A percentile compares a stretch with the other conserved stretches of the same genome.
phyloP scores from a whole-genome alignment of 2,329 filamentous ascomycete species.

The Fonsecaea nubica region DNA sequence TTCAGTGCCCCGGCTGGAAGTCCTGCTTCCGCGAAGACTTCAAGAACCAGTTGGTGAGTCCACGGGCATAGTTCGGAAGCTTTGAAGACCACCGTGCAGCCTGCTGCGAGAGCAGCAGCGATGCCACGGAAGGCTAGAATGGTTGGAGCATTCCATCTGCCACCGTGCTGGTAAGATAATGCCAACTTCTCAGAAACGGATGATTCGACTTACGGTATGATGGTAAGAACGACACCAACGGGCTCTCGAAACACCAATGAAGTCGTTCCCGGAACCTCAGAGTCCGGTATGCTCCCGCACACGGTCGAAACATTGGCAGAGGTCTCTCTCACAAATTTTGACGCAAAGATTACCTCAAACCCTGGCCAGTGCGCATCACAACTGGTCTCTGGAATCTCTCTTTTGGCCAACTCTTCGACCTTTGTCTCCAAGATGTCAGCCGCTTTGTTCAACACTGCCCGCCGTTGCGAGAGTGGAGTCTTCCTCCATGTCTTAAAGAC shows the following conservation, averaged over 20 bases:
- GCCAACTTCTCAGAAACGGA: slow-evolving; percentile 4
- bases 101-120: slow-evolving; percentile 83
- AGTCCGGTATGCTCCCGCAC: slow-evolving; percentile 78
- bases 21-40: slow-evolving; percentile 78
- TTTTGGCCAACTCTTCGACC: slow-evolving; percentile 62
- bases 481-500: slow-evolving; percentile 47
- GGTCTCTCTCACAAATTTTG: slow-evolving; percentile 91
- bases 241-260: slow-evolving; percentile 50
- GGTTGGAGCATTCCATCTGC: slow-evolving; percentile 76
- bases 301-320: slow-evolving; percentile 82
- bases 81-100: slow-evolving; percentile 88
- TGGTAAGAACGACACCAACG: slow-evolving; percentile 70
- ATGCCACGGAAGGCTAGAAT: slow-evolving; percentile 88
- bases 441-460: slow-evolving; percentile 81
- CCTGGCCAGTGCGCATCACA: slow-evolving; percentile 41
- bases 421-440: slow-evolving; percentile 71
- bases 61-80: slow-evolving; percentile 92
- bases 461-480: slow-evolving; percentile 73
- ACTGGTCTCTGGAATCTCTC: slow-evolving; percentile 22
- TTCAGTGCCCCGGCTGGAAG: slow-evolving; percentile 82
- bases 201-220: slow-evolving; percentile 76
- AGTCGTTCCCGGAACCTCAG: slow-evolving; percentile 82
- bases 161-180: not conserved
- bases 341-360: slow-evolving; percentile 79
- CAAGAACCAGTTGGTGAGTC: slow-evolving; percentile 77